Conservation (phyloP, 371 early-diverging fungal species). For the Rhizopus stolonifer region DNA sequence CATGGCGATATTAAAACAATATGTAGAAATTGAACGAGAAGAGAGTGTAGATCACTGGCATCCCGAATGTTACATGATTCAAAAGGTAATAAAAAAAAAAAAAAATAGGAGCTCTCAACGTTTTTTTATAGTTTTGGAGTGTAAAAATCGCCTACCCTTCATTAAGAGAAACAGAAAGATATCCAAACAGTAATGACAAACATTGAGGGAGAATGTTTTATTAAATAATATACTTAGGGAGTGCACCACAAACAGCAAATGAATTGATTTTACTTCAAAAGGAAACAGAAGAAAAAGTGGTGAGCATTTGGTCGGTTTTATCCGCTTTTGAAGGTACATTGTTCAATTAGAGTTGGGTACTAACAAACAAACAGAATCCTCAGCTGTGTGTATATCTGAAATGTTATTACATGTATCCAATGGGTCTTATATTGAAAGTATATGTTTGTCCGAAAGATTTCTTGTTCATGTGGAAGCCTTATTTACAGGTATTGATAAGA, state of each 20-base stretch:
- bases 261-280: constrained; percentile 26
- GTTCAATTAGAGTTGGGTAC: too few relatives aligned
- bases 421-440: constrained; percentile 82
- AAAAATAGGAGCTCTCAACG: not conserved
- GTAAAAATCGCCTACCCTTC: constrained; percentile 56
- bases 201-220: not conserved
- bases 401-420: constrained; percentile 95
- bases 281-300: constrained; percentile 78
- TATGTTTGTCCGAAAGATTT: constrained; percentile 86
- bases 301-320: constrained; percentile 83
- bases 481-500: constrained; percentile 83
- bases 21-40: constrained; percentile 85
- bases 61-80: constrained; percentile 97
- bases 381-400: constrained; percentile 96
- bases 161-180: constrained; percentile 14
- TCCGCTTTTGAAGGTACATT: constrained; percentile 77
- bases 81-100: too few relatives aligned
- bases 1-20: constrained; percentile 89
- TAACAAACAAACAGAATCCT: constrained; percentile 63
- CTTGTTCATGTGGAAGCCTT: constrained; percentile 92
- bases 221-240: constrained; percentile 8
- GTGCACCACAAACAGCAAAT: constrained; percentile 18
- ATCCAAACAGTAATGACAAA: constrained; percentile 6
- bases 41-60: constrained; percentile 88
- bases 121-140: constrained; percentile 66